Conservation (phyloP, 2,329 filamentous ascomycete genomes). For the Monosporascus cannonballus region DNA sequence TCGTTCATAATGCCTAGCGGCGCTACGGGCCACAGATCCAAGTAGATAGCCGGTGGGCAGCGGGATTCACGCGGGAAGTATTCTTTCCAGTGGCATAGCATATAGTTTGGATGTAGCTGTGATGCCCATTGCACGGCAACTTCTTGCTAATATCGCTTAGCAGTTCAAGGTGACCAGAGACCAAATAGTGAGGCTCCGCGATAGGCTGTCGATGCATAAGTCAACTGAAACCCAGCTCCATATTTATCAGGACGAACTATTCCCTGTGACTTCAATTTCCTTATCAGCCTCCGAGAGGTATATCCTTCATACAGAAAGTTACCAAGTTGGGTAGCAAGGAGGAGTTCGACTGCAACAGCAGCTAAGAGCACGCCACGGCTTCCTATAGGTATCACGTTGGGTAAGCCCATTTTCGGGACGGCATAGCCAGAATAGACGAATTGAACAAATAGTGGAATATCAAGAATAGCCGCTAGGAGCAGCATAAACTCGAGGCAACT, state of each 20-base stretch:
- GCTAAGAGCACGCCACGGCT: not conserved
- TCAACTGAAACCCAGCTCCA: not conserved
- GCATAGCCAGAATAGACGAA: too few species aligned
- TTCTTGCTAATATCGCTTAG: not conserved
- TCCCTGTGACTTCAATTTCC: not conserved
- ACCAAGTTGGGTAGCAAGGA: not conserved
- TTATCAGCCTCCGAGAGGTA: not conserved
- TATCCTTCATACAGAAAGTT: not conserved
- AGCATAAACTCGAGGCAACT: too few species aligned
- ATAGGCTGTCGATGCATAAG: not conserved
- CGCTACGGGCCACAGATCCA: not conserved
- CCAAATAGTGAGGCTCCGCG: not conserved
- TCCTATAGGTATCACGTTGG: not conserved
- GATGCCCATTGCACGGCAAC: not conserved
- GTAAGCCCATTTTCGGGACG: not conserved
- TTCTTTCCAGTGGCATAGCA: not conserved
- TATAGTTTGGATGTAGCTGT: not conserved
- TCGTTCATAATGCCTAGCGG: not conserved
- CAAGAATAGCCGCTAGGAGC: too few species aligned
- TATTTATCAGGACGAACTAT: not conserved
- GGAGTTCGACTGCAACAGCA: not conserved
- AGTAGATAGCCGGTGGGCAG: not conserved
- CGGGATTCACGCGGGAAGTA: not conserved
- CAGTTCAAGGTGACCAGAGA: not conserved
- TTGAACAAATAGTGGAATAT: too few species aligned